A percentile compares a stretch with the other conserved stretches of the same genome.
phyloP scores from a whole-genome alignment of 1,284 basidiomycete genomes.

The Golubevia pallescens region DNA sequence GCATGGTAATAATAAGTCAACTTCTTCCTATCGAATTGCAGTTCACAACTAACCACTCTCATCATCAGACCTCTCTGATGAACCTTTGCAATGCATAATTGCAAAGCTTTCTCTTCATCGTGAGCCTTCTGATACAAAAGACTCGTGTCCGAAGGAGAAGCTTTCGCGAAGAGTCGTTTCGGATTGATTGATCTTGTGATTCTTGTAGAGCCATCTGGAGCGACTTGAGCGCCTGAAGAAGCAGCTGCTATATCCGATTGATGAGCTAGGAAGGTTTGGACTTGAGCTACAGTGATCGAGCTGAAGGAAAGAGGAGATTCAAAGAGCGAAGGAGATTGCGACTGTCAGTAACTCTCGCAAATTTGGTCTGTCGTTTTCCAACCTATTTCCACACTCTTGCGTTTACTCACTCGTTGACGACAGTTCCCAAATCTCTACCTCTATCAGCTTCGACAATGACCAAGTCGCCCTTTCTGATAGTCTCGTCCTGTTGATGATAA shows the following conservation, averaged over 20 bases:
- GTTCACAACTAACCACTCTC: slow-evolving; percentile 97
- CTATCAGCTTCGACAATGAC: slow-evolving; percentile 97
- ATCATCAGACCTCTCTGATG: slow-evolving; percentile 78
- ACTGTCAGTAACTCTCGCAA: neutral
- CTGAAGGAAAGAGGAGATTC: slow-evolving; percentile 5
- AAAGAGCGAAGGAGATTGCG: neutral
- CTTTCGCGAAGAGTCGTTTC: slow-evolving; percentile 95
- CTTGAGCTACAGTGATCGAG: slow-evolving; percentile 77
- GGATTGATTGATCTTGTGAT: slow-evolving; percentile 69
- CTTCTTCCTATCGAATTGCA: slow-evolving; percentile 89
- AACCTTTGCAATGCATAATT: slow-evolving; percentile 88
- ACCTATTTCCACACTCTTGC: neutral
- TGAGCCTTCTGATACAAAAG: slow-evolving; percentile 67
- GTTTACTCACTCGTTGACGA: slow-evolving; percentile 64
- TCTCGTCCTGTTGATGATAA: slow-evolving; percentile 9
- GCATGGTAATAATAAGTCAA: slow-evolving; percentile 97
- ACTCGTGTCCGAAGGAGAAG: slow-evolving; percentile 75
- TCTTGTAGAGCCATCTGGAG: neutral
- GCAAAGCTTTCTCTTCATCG: slow-evolving; percentile 90
- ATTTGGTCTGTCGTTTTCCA: neutral
- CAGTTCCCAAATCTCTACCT: slow-evolving; percentile 88
- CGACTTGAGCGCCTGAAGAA: neutral
- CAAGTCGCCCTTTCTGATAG: slow-evolving; percentile 79
- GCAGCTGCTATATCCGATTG: slow-evolving; percentile 31
- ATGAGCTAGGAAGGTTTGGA: slow-evolving; percentile 69